Evolutionary conservation across 2,329 filamentous ascomycete species (phyloP), one percentile per base, ranked within the genome.

Genomic region (Aspergillus amoenus): DNA sequence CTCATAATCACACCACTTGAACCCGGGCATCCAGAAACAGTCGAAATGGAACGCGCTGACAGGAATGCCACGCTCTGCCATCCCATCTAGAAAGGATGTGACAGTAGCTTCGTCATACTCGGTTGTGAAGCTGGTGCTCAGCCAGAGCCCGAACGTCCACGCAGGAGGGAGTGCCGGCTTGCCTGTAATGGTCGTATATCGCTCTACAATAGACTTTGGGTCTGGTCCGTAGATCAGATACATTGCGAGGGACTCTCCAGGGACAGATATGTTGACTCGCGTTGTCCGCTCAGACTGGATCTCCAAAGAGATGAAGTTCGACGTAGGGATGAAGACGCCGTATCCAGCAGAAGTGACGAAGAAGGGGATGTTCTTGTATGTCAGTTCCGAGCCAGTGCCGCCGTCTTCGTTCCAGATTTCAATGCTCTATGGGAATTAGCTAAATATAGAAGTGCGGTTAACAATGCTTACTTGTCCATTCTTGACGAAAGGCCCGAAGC

Each of bases 311-410:
- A 58, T 21, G 17, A 55, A 46, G 24, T 55, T 54, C 2, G 51
- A 51, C 12, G 56, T 58, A 4, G 51, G 50, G 12, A 58, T 58
- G 56, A 58, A 58, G 12, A 58, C 42, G 11, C 56, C 56, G 24
- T 58, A 58, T 18, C 56, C 56, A 3, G 51, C 51, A 3, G 51
- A 55, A 17, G 50, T 58, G 27, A 55, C 32, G 40, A 54, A 58
- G 56, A 58, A 58, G 40, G 50, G 51, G 56, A 58, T 55, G 41
- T 58, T 58, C 22, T 58, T 58, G 50, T 58, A 58, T 7, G 56
- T 54, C 18, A 55, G 51, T 11, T 58, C 56, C 4, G 56, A 58
- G 24, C 56, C 51, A 5, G 56, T 58, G 22, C 56, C 51, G 12
- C 56, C 56, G 32, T 58, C 56, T 34, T 58, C 56, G n/a, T 58